Evolutionary conservation across 495 filamentous ascomycete genomes (phyloP).

Genomic region (Pseudoneurospora amorphoporcata): DNA sequence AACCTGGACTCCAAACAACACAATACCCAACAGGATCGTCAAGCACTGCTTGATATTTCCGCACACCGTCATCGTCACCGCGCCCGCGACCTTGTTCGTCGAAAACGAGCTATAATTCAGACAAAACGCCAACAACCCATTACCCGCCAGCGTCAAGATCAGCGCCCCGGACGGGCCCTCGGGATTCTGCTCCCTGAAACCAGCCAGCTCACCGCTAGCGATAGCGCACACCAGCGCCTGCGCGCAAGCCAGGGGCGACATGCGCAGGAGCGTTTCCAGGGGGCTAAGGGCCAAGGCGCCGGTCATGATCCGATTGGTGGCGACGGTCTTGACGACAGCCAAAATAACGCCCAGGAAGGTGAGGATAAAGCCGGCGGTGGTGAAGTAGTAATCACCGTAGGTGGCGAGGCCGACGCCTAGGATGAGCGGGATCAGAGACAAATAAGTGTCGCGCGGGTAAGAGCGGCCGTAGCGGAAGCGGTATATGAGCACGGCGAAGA

Average conservation of each 20-base stretch:
- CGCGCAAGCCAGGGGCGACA: conserved; percentile 43
- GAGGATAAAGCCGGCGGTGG: conserved; percentile 39
- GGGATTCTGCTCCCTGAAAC: conserved; percentile 10
- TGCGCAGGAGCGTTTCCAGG: conserved; percentile 43
- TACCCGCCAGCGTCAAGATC: conserved; percentile 27
- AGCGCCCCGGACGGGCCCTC: conserved; percentile 9
- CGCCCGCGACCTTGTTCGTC: conserved; percentile 46
- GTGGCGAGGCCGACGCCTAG: conserved; percentile 47
- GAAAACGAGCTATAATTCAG: conserved; percentile 46
- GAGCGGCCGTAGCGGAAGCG: conserved; percentile 35
- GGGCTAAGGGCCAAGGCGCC: conserved; percentile 39
- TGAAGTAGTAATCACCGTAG: conserved; percentile 49
- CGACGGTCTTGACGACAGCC: conserved; percentile 46
- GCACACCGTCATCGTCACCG: conserved; percentile 47
- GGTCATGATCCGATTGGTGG: conserved; percentile 47
- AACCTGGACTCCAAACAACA: conserved; percentile 41
- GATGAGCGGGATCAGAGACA: conserved; percentile 46
- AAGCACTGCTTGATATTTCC: conserved; percentile 51
- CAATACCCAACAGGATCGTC: conserved; percentile 43
- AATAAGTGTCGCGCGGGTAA: conserved; percentile 41
- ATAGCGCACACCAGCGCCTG: conserved; percentile 41
- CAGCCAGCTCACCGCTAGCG: conserved; percentile 34
- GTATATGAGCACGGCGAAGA: conserved; percentile 47
- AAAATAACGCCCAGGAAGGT: conserved; percentile 45
- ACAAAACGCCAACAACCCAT: conserved; percentile 42